Base-by-base conservation (phyloP, 169 alveolate genomes). In the Eimeria acervulina region DNA sequence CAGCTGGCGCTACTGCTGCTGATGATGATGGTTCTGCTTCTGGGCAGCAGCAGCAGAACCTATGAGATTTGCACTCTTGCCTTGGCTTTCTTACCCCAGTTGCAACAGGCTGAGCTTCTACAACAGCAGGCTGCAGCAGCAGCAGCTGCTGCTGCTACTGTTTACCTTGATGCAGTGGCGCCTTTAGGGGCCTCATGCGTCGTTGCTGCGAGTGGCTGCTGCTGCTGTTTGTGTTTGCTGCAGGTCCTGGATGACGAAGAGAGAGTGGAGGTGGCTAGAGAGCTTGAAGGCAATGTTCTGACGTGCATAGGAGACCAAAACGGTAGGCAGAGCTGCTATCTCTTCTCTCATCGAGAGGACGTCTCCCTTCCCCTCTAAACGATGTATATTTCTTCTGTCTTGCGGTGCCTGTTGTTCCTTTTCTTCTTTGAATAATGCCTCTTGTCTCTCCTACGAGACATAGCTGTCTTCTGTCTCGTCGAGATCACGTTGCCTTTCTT, bases 301-400 rank as follows among this genome's bases (percentile, higher is more conserved):
- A 89, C 95, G 52, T 97, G 97, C 96, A 93, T 97, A n/a, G 97
- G 96, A n/a, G 97, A 97, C 91, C 97, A 97, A 94, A 95, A 97
- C 88, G 97, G 97, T 93, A 55, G 42, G 91, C 61, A 8, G 6
- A 8, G 90, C 2, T 80, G 1, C 26, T 47, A 23, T 76, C 87
- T 26, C 59, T 36, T 36, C n/a, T 40, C 70, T 80, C 61, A 13
- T 47, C 12, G 5, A 47, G 12, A 5, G 12, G 55, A 12, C 12
- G 55, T 47, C 55, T 47, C 55, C 55, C 55, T 5, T 47, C 55
- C 12, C 55, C 55, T 12, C 12, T 47, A 47, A 7, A 7, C 12
- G 5, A 12, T 47, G 19, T 47, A 47, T 12, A 5, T 47, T 7
- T 47, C 12, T 12, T 12, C 55, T 47, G 55, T 47, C 55, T 47